These are phyloP conservation scores for Mortierella alpina DNA, from an alignment of 192 early-diverging fungal species.

Conservation along the genomic window DNA sequence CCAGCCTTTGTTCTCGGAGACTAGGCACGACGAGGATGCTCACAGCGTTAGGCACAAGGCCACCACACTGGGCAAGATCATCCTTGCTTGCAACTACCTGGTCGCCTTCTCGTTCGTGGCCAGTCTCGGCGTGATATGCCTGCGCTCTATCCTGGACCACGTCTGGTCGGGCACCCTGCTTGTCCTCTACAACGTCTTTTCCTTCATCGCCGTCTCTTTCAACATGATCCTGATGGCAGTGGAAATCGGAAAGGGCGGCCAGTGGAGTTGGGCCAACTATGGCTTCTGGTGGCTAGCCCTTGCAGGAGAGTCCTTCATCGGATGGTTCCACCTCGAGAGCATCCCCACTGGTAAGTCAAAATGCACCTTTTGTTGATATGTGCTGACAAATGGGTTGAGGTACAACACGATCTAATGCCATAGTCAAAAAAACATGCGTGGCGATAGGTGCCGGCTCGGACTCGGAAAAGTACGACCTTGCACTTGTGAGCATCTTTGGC, in stretches of 20 bases:
- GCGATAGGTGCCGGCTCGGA: constrained; percentile 18
- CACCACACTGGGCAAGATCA: constrained; percentile 27
- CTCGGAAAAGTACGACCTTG: constrained; percentile 43
- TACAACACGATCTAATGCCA: neutral
- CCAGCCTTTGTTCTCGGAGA: constrained; percentile 23
- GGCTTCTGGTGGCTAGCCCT: constrained; percentile 61
- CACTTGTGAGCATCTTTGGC: constrained; percentile 57
- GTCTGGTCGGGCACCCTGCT: constrained; percentile 56
- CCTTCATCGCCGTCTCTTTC: constrained; percentile 50
- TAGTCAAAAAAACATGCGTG: too few relatives aligned
- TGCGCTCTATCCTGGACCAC: constrained; percentile 54
- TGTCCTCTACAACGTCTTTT: constrained; percentile 56
- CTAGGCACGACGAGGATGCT: constrained; percentile 4
- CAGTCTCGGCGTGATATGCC: constrained; percentile 44
- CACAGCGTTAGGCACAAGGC: neutral
- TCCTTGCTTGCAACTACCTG: constrained; percentile 36
- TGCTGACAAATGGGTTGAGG: neutral
- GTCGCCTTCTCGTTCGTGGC: constrained; percentile 50
- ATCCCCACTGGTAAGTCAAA: constrained; percentile 13
- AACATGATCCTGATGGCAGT: constrained; percentile 47
- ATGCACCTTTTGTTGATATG: neutral
- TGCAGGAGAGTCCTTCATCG: constrained; percentile 57
- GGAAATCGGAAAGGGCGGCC: constrained; percentile 49
- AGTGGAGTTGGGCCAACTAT: constrained; percentile 67
- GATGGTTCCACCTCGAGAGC: constrained; percentile 41